Evolutionary conservation across 768 basidiomycete species (phyloP).

Genomic region (Strobilomyces echinocephalus): DNA sequence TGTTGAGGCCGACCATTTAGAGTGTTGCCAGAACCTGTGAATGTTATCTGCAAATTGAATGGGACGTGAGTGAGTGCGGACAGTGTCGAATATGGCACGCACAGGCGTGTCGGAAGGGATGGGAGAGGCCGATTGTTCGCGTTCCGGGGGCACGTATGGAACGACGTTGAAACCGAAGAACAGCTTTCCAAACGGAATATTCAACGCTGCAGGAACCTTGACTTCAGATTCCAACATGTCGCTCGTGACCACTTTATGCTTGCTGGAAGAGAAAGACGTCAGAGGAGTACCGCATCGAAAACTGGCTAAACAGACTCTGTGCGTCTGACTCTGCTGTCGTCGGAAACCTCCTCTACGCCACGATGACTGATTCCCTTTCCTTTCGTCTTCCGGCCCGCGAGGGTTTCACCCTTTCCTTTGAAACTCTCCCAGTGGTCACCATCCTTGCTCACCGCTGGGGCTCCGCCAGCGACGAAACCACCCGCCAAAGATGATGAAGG

Average conservation of each 20-base stretch:
- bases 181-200: constrained; percentile 86
- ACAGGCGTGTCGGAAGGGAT: constrained; percentile 29
- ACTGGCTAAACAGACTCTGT: constrained; percentile 65
- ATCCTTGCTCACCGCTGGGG: constrained; percentile 60
- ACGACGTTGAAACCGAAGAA: constrained; percentile 93
- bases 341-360: constrained; percentile 72
- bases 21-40: constrained; percentile 63
- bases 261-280: constrained; percentile 41
- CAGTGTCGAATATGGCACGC: constrained; percentile 9
- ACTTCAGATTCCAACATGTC: constrained; percentile 65
- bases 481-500: constrained; percentile 72
- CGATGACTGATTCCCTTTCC: constrained; percentile 88
- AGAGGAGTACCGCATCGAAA: constrained; percentile 2
- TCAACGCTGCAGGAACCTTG: constrained; percentile 85
- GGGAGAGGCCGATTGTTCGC: constrained; percentile 23
- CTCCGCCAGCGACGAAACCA: constrained; percentile 51
- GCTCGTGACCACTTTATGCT: constrained; percentile 80
- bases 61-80: not conserved
- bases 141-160: constrained; percentile 55
- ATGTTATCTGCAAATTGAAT: constrained; percentile 36
- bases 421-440: constrained; percentile 93
- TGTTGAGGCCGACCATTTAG: constrained; percentile 50
- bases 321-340: constrained; percentile 82
- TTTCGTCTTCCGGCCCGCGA: constrained; percentile 88
- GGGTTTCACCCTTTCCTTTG: constrained; percentile 89